These are phyloP conservation scores for Penicillium freii DNA, from an alignment of 2,329 filamentous ascomycete species.

Conservation along the genomic window DNA sequence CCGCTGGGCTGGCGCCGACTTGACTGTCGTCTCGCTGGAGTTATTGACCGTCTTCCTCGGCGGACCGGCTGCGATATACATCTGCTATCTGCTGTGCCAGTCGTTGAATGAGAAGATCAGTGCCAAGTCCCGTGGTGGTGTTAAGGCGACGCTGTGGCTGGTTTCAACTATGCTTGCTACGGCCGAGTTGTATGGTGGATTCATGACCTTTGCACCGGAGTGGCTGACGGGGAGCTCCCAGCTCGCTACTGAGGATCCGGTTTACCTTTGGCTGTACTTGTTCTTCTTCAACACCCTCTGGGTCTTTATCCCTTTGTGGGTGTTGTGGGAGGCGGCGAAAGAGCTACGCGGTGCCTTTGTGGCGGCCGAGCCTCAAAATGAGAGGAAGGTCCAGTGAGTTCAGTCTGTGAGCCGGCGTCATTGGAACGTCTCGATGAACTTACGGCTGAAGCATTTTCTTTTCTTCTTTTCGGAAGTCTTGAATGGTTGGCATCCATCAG, in stretches of 20 bases:
- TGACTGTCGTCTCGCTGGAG: slow-evolving; percentile 60
- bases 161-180: slow-evolving; percentile 59
- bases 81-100: slow-evolving; percentile 53
- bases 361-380: slow-evolving; percentile 23
- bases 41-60: slow-evolving; percentile 60
- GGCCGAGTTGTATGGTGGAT: slow-evolving; percentile 62
- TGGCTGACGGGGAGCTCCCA: slow-evolving; percentile 60
- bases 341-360: slow-evolving; percentile 44
- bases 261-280: slow-evolving; percentile 64
- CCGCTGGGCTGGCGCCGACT: slow-evolving; percentile 59
- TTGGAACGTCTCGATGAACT: neutral
- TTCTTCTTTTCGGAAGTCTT: neutral
- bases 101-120: slow-evolving; percentile 21
- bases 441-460: neutral
- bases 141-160: slow-evolving; percentile 50
- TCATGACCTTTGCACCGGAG: slow-evolving; percentile 66
- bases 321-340: slow-evolving; percentile 52
- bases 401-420: neutral
- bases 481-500: neutral
- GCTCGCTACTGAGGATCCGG: slow-evolving; percentile 58
- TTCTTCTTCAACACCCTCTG: slow-evolving; percentile 64
- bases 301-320: slow-evolving; percentile 60
- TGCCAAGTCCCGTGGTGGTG: slow-evolving; percentile 22
- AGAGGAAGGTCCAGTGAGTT: slow-evolving; percentile 24
- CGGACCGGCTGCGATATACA: slow-evolving; percentile 57